Evolutionary conservation across 345 rosid genomes (phyloP).

Genomic region (Ailanthus altissimus): DNA sequence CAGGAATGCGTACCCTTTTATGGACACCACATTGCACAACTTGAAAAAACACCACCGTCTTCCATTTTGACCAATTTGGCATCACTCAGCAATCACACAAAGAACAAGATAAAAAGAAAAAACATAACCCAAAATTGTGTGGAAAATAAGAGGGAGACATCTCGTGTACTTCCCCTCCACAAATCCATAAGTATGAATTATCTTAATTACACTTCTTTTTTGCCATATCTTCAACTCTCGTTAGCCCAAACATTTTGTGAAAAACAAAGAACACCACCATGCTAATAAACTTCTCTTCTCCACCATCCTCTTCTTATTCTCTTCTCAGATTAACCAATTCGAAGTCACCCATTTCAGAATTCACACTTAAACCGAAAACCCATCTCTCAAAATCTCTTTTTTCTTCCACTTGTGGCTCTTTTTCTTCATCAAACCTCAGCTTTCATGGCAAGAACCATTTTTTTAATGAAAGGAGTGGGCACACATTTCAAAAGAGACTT

Average conservation of each 20-base stretch:
- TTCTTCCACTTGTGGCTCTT: constrained; percentile 32
- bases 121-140: background rate
- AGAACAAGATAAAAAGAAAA: background rate
- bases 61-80: too few species aligned
- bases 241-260: constrained; percentile 21
- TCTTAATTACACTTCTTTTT: constrained; percentile 27
- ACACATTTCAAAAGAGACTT: constrained; percentile 38
- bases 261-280: constrained; percentile 42
- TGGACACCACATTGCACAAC: too few species aligned
- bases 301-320: constrained; percentile 41
- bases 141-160: constrained; percentile 29
- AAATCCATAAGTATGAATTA: constrained; percentile 41
- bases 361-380: constrained; percentile 50
- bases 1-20: too few species aligned
- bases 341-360: constrained; percentile 39
- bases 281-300: constrained; percentile 61
- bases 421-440: constrained; percentile 33
- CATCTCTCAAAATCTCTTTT: constrained; percentile 48
- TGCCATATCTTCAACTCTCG: constrained; percentile 20
- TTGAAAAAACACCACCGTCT: too few species aligned
- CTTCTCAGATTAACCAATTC: constrained; percentile 38
- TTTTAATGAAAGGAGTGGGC: constrained; percentile 31
- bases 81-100: background rate
- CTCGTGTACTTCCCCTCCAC: constrained; percentile 59
- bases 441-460: constrained; percentile 38